Evolutionary conservation across 148 eudicot species (phyloP).

Genomic region (Rhododendron kiyosumense): DNA sequence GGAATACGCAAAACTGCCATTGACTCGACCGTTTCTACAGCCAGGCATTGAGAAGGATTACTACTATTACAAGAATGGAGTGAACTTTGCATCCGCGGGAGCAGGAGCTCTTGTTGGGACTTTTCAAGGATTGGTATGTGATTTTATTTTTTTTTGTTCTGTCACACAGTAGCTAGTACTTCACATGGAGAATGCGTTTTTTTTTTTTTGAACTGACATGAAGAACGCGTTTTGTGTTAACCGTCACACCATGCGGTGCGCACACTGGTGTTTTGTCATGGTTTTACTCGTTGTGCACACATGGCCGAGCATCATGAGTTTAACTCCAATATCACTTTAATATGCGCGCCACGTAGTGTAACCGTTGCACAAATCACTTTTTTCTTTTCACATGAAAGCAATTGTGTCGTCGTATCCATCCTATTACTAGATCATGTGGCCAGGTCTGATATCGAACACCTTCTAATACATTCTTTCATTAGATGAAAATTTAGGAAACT

Average conservation of each 20-base stretch:
- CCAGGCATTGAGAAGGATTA: constrained; percentile 23
- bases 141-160: background rate
- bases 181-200: background rate
- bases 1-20: constrained; percentile 46
- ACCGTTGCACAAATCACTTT: background rate
- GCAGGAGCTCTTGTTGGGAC: constrained; percentile 59
- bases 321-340: too few relatives aligned
- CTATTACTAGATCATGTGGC: background rate
- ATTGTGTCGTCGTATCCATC: background rate
- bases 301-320: background rate
- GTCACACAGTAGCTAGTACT: background rate
- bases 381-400: background rate
- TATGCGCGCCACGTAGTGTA: background rate
- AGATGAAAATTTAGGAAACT: background rate
- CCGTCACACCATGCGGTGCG: too few relatives aligned
- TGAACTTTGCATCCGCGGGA: constrained; percentile 69
- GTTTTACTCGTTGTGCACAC: background rate
- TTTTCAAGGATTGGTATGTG: constrained; percentile 37
- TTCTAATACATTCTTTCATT: background rate
- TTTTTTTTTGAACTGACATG: too few relatives aligned
- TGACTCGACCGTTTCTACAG: constrained; percentile 48
- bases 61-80: constrained; percentile 23
- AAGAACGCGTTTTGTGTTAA: too few relatives aligned
- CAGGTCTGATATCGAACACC: background rate
- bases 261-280: background rate